Conservation (phyloP, 495 filamentous ascomycete genomes). For the Amphirosellinia nigrospora region DNA sequence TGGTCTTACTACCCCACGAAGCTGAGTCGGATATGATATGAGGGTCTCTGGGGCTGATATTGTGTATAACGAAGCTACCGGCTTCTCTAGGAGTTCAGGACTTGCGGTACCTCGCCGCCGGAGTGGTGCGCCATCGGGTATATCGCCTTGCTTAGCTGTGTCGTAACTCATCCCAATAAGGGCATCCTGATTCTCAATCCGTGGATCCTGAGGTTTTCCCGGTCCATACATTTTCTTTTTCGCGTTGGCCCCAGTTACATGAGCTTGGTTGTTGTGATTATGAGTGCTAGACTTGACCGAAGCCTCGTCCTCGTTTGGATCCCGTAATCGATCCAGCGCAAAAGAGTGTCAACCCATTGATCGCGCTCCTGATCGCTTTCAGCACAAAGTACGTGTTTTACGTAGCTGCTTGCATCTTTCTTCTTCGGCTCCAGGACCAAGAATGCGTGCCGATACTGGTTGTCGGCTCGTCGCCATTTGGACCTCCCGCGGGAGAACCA, state of each 20-base stretch:
- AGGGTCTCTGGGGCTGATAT: constrained; percentile 92
- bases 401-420: constrained; percentile 87
- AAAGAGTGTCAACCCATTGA: constrained; percentile 86
- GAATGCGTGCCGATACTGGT: constrained; percentile 96
- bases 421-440: constrained; percentile 93
- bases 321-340: constrained; percentile 86
- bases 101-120: constrained; percentile 33
- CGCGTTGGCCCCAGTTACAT: constrained; percentile 42
- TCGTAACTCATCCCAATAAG: constrained; percentile 87
- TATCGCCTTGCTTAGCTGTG: constrained; percentile 70
- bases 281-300: constrained; percentile 36
- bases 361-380: constrained; percentile 94
- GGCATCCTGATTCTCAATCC: constrained; percentile 49
- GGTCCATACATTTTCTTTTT: constrained; percentile 61
- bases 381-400: constrained; percentile 94
- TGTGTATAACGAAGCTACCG: constrained; percentile 53
- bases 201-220: constrained; percentile 43
- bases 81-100: constrained; percentile 45
- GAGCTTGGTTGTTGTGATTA: constrained; percentile 38
- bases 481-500: constrained; percentile 63
- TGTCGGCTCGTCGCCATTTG: constrained; percentile 74
- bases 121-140: constrained; percentile 49
- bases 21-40: constrained; percentile 84
- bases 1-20: constrained; percentile 80
- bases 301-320: constrained; percentile 60